Base-by-base conservation (phyloP, 352 stramenopile species). In the Pythium vanterpoolii region DNA sequence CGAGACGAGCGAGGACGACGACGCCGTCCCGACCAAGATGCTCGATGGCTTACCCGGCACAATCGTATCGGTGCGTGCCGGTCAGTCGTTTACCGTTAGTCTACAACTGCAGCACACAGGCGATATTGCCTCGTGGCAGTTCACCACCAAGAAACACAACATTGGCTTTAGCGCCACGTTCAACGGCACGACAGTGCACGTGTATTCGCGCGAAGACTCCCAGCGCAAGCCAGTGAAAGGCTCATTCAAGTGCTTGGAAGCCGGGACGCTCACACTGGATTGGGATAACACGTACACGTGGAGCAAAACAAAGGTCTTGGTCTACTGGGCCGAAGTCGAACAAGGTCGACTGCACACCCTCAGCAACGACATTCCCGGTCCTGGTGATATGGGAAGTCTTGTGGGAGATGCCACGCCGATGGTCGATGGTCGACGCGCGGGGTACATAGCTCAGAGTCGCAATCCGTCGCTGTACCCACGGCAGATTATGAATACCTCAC, bases 261-360 rank as follows among this genome's bases (percentile, higher is more conserved):
- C 79, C n/a, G 82, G 82, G 0, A 79, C 72, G 14, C 86, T 77
- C 44, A 83, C 75, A 14, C 70, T 92, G 10, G 85, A 79, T 23
- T 92, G 82, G 82, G 82, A 92, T 66, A 92, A 92, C 60, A 90
- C 82, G 56, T 92, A 90, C 64, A 89, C 79, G 24, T 92, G 82
- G 82, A 86, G 79, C 58, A 88, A 89, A 43, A 72, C 60, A 49
- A 92, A 92, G 40, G 73, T 86, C 21, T 56, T 92, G 3, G 75
- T 89, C 23, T 92, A 92, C 65, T 88, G 77, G 77, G 77, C 82
- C 11, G 82, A 90, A 55, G 76, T 92, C 13, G 73, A 86, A 52
- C 69, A 77, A 26, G 18, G 40, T 2, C 59, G 30, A 43, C 60
- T 24, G 3, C 19, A 42, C 19, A 14, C 8, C 13, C 27, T 48